Percentiles rank a stretch among this genome's conserved stretches.
These are phyloP conservation scores for Uromyces viciae-fabae DNA, from an alignment of 1,284 basidiomycete species.

Conservation along the genomic window DNA sequence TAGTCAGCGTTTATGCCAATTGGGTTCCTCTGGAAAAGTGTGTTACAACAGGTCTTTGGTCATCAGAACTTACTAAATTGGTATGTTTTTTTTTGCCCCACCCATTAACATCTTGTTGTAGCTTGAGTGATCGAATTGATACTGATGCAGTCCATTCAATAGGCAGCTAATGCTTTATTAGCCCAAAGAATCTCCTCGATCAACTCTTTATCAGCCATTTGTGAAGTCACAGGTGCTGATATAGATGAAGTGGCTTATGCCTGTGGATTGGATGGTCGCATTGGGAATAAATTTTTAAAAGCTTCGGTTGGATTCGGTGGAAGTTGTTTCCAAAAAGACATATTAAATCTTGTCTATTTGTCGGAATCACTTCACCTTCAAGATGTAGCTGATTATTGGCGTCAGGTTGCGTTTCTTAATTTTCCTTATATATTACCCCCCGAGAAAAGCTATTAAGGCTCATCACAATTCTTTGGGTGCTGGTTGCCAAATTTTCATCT, in stretches of 20 bases:
- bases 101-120: background rate
- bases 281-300: slow-evolving; percentile 93
- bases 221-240: slow-evolving; percentile 98
- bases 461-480: slow-evolving; percentile 47
- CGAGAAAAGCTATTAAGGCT: background rate
- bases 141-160: no score
- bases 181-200: slow-evolving; percentile 92
- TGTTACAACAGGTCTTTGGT: slow-evolving; percentile 95
- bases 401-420: slow-evolving; percentile 53
- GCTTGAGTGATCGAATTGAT: no score
- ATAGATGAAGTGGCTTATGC: slow-evolving; percentile 96
- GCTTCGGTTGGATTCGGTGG: slow-evolving; percentile 95
- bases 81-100: slow-evolving; percentile 48
- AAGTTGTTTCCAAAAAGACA: slow-evolving; percentile 99
- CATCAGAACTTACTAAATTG: slow-evolving; percentile 94
- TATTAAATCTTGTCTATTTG: slow-evolving; percentile 96
- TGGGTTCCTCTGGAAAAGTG: slow-evolving; percentile 86
- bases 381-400: slow-evolving; percentile 97
- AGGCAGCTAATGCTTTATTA: slow-evolving; percentile 95
- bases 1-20: slow-evolving; percentile 81
- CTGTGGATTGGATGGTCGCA: slow-evolving; percentile 84
- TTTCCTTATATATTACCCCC: no score
- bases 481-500: slow-evolving; percentile 49
- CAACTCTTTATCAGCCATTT: slow-evolving; percentile 97
- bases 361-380: slow-evolving; percentile 88